These are phyloP conservation scores for Sporothrix humicola DNA, from an alignment of 2,329 filamentous ascomycete species.

Conservation along the genomic window DNA sequence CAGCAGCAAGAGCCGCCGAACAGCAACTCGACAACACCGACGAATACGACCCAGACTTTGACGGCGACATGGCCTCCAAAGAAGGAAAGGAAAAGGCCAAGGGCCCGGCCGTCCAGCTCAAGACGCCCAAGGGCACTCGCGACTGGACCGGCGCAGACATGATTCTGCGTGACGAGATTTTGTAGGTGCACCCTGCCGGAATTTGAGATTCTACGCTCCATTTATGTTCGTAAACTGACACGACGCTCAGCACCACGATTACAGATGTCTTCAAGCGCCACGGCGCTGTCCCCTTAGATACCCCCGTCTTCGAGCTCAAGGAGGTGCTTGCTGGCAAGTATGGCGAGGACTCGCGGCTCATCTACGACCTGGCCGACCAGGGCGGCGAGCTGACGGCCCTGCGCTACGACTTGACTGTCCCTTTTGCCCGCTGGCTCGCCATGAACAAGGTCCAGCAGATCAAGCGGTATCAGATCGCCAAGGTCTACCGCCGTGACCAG, in stretches of 20 bases:
- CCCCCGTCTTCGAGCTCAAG: slow-evolving; percentile 76
- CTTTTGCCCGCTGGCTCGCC: slow-evolving; percentile 86
- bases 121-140: slow-evolving; percentile 79
- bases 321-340: slow-evolving; percentile 62
- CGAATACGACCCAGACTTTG: slow-evolving; percentile 4
- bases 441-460: slow-evolving; percentile 88
- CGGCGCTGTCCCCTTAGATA: slow-evolving; percentile 73
- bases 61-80: slow-evolving; percentile 36
- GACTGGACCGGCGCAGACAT: slow-evolving; percentile 72
- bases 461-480: slow-evolving; percentile 94
- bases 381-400: slow-evolving; percentile 82
- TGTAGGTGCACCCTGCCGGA: slow-evolving; percentile 43
- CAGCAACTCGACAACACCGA: neutral
- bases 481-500: slow-evolving; percentile 68
- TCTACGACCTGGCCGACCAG: slow-evolving; percentile 81
- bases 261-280: slow-evolving; percentile 56
- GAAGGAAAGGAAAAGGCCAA: slow-evolving; percentile 38
- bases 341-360: slow-evolving; percentile 74
- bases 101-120: slow-evolving; percentile 55
- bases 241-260: slow-evolving; percentile 37
- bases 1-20: neutral
- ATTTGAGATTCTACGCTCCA: neutral
- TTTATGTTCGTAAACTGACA: slow-evolving; percentile 10
- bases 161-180: slow-evolving; percentile 72
- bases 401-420: slow-evolving; percentile 70